Evolutionary conservation across 139 green algal species (phyloP).

Genomic region (Prasinococcaceae sp.): DNA sequence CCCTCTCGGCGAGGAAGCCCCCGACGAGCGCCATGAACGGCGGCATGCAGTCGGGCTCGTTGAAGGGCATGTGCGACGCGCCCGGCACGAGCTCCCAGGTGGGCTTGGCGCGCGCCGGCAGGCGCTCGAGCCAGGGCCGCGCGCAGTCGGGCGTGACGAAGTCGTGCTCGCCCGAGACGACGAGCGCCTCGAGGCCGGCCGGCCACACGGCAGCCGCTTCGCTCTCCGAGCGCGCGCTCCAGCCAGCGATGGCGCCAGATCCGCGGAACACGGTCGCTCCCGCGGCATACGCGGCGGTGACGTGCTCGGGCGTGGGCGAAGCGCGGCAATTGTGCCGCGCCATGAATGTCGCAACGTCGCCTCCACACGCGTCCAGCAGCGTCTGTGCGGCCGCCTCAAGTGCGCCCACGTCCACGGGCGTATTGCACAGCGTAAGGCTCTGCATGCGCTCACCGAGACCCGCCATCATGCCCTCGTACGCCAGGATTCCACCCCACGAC

Average conservation of each 20-base stretch:
- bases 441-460: background rate
- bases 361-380: background rate
- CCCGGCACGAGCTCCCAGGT: background rate
- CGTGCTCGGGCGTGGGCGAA: background rate
- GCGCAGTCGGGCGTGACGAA: background rate
- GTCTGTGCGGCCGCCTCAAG: background rate
- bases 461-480: background rate
- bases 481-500: slow-evolving; percentile 1
- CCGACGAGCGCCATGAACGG: no score
- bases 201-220: background rate
- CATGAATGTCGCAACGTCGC: background rate
- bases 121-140: background rate
- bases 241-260: background rate
- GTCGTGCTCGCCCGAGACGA: background rate
- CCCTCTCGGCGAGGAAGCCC: no score
- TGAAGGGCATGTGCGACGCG: slow-evolving; percentile 5
- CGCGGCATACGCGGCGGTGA: background rate
- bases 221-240: no score
- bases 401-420: background rate
- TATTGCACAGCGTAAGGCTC: background rate
- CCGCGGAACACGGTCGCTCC: background rate
- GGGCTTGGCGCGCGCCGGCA: background rate
- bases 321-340: slow-evolving; percentile 1
- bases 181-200: background rate
- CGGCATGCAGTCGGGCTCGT: no score